Percentiles rank a stretch among this genome's conserved stretches.
Conservation (phyloP, 164 flowering plant genomes). For the Cinnamomum chago region DNA sequence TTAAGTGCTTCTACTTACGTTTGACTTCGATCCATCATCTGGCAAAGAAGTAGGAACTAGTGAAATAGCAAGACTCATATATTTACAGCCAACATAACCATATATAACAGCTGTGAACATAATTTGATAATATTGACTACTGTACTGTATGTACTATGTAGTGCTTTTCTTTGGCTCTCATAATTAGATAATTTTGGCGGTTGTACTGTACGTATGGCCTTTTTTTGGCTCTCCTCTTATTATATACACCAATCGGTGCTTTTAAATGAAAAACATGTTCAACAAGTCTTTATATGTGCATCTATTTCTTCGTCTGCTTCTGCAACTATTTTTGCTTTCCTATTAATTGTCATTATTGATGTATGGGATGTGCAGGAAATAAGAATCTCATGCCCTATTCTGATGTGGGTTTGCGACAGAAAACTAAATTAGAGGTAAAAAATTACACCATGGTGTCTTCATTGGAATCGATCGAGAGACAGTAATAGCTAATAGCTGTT, state of each 20-base stretch:
- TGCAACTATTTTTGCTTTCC: neutral
- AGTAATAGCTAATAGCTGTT: neutral
- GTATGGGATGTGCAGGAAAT: constrained; percentile 12
- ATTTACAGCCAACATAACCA: constrained; percentile 2
- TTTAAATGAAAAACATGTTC: constrained; percentile 1
- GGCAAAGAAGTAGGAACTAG: neutral
- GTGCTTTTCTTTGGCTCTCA: constrained; percentile 7
- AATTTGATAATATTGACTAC: constrained; percentile 3
- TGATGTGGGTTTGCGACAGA: constrained; percentile 6
- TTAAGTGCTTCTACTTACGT: neutral
- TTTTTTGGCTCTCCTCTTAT: constrained; percentile 11
- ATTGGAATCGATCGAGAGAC: neutral
- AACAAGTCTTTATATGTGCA: neutral
- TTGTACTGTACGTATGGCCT: constrained; percentile 11
- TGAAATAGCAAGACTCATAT: neutral
- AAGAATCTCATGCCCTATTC: neutral
- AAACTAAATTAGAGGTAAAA: constrained; percentile 11
- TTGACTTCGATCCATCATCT: neutral
- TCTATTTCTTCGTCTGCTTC: neutral
- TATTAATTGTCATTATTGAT: neutral
- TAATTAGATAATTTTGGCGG: neutral
- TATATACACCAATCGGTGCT: neutral
- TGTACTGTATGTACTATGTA: constrained; percentile 13
- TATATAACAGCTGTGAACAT: constrained; percentile 1
- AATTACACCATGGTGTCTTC: constrained; percentile 11